phyloP scores from a whole-genome alignment of 1,139 yeast species.

The Scheffersomyces lignicola region DNA sequence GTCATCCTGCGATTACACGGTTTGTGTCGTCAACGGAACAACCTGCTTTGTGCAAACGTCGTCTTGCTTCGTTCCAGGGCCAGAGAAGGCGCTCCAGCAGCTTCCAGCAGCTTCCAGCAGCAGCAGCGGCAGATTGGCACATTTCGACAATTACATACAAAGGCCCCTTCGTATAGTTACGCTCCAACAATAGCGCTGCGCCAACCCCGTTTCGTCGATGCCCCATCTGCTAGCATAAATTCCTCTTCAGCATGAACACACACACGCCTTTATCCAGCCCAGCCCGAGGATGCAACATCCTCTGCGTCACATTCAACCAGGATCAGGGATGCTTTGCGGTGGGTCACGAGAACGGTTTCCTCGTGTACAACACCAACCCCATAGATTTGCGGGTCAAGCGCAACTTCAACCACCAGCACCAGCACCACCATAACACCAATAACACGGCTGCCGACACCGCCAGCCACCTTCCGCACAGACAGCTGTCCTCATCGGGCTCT shows the following conservation, averaged over 20 bases:
- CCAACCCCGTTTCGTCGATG: too few relatives aligned
- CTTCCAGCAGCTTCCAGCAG: too few relatives aligned
- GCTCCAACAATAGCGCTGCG: too few relatives aligned
- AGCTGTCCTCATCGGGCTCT: conserved; percentile 6
- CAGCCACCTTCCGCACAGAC: conserved; percentile 8
- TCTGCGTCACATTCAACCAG: conserved; percentile 76
- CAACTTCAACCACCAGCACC: conserved; percentile 31
- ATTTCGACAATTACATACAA: too few relatives aligned
- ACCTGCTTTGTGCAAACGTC: too few relatives aligned
- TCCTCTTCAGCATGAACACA: conserved; percentile 4
- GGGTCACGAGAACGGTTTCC: conserved; percentile 78
- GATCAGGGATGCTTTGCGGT: conserved; percentile 89
- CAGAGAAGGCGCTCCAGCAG: too few relatives aligned
- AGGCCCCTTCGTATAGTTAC: too few relatives aligned
- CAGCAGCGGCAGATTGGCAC: too few relatives aligned
- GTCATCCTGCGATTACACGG: too few relatives aligned
- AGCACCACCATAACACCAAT: conserved; percentile 6
- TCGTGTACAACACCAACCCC: conserved; percentile 88
- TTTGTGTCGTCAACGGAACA: too few relatives aligned
- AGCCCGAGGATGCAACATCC: conserved; percentile 39
- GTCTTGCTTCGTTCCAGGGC: too few relatives aligned
- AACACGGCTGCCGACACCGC: not conserved
- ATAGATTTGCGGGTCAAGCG: conserved; percentile 76
- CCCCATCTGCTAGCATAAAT: too few relatives aligned
- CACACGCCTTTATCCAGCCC: conserved; percentile 13